Evolutionary conservation across 1,284 basidiomycete genomes (phyloP).

Genomic region (Thecaphora thlaspeos): DNA sequence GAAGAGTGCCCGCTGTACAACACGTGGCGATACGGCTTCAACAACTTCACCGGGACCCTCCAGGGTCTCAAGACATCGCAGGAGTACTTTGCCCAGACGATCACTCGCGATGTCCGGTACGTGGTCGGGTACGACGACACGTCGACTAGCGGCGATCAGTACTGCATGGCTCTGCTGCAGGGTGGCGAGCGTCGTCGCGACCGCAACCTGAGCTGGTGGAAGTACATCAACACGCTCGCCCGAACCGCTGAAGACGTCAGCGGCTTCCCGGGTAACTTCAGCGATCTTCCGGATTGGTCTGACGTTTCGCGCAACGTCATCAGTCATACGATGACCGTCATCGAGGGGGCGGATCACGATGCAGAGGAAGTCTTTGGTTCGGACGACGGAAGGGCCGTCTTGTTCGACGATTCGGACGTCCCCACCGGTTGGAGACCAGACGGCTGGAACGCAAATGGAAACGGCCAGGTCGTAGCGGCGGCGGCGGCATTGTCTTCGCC

Average conservation of each 20-base stretch:
- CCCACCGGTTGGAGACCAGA: slow-evolving; percentile 50
- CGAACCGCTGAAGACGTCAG: slow-evolving; percentile 38
- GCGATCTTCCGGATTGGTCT: slow-evolving; percentile 49
- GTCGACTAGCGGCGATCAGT: slow-evolving; percentile 39
- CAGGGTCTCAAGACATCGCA: slow-evolving; percentile 28
- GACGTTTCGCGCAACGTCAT: slow-evolving; percentile 24
- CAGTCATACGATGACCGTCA: slow-evolving; percentile 41
- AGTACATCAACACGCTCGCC: slow-evolving; percentile 51
- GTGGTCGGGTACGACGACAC: slow-evolving; percentile 50
- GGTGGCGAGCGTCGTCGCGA: slow-evolving; percentile 48
- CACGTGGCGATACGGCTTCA: slow-evolving; percentile 55
- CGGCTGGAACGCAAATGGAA: slow-evolving; percentile 18
- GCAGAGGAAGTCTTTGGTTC: slow-evolving; percentile 44
- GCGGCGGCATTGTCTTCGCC: too few species aligned
- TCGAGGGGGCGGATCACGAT: slow-evolving; percentile 45
- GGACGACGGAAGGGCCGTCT: slow-evolving; percentile 41
- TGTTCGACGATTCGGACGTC: slow-evolving; percentile 40
- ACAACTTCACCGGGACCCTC: slow-evolving; percentile 42
- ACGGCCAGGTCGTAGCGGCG: not conserved
- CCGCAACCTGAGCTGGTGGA: slow-evolving; percentile 54
- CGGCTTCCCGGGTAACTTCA: slow-evolving; percentile 43
- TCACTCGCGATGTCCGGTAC: slow-evolving; percentile 48
- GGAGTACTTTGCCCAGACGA: slow-evolving; percentile 45
- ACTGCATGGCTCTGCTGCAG: slow-evolving; percentile 53
- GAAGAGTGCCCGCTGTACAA: slow-evolving; percentile 41